These are phyloP conservation scores for Whalleya microplaca DNA, from an alignment of 2,329 filamentous ascomycete genomes.

Conservation along the genomic window DNA sequence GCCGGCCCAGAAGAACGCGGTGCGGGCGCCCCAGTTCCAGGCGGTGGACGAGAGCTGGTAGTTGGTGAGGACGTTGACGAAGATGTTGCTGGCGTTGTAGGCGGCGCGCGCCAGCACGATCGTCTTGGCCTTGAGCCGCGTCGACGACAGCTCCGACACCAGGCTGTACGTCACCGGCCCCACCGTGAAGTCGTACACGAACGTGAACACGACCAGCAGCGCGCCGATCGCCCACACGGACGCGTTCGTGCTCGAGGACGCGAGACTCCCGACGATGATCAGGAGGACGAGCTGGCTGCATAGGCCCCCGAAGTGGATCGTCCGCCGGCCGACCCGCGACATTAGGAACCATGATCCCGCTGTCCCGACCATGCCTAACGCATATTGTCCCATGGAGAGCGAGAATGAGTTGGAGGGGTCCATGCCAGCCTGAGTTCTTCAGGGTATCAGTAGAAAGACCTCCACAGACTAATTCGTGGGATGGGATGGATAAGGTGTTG, in stretches of 20 bases:
- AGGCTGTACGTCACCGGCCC: slow-evolving; percentile 58
- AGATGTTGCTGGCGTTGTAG: slow-evolving; percentile 55
- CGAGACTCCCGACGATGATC: slow-evolving; percentile 45
- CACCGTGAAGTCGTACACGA: slow-evolving; percentile 58
- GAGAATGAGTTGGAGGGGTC: slow-evolving; percentile 47
- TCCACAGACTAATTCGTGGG: slow-evolving; percentile 1
- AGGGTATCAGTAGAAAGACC: slow-evolving; percentile 1
- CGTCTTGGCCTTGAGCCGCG: slow-evolving; percentile 57
- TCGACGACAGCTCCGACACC: slow-evolving; percentile 56
- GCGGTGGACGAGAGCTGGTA: slow-evolving; percentile 51
- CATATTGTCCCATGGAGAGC: slow-evolving; percentile 52
- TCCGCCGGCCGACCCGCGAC: slow-evolving; percentile 52
- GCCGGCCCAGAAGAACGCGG: slow-evolving; percentile 51
- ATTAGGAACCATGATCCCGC: slow-evolving; percentile 55
- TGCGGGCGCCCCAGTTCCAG: slow-evolving; percentile 53
- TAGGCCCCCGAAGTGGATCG: slow-evolving; percentile 52
- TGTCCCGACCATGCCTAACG: slow-evolving; percentile 55
- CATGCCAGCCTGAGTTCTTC: slow-evolving; percentile 49
- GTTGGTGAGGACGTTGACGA: slow-evolving; percentile 53
- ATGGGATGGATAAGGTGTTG: slow-evolving; percentile 31
- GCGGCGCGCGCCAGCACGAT: slow-evolving; percentile 54
- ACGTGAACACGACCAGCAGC: slow-evolving; percentile 55
- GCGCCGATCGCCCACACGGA: slow-evolving; percentile 49
- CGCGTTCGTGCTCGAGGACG: slow-evolving; percentile 39
- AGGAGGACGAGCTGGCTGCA: slow-evolving; percentile 45